These are phyloP conservation scores for Xylaria sp. DNA, from an alignment of 2,329 filamentous ascomycete species.

Conservation along the genomic window DNA sequence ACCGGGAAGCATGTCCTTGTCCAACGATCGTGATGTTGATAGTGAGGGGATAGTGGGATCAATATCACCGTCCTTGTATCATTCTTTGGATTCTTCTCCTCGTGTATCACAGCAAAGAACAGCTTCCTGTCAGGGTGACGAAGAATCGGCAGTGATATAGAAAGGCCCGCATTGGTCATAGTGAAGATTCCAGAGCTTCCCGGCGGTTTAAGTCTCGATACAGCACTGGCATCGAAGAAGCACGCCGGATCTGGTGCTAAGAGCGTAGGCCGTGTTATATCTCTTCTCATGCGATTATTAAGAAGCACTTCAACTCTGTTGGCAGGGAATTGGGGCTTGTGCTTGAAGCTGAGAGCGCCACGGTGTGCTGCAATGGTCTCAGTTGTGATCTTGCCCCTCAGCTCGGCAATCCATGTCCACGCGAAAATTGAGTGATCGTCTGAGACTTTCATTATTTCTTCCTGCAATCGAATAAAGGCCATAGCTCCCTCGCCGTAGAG, in stretches of 20 bases:
- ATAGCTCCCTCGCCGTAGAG: slow-evolving; percentile 26
- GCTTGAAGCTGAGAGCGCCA: background rate
- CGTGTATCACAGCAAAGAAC: slow-evolving; percentile 20
- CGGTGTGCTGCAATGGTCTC: background rate
- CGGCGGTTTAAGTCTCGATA: slow-evolving; percentile 14
- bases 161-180: slow-evolving; percentile 24
- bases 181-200: slow-evolving; percentile 21
- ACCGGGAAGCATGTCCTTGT: slow-evolving; percentile 19
- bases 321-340: slow-evolving; percentile 15
- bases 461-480: slow-evolving; percentile 29
- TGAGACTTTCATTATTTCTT: slow-evolving; percentile 28
- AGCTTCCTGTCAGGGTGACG: slow-evolving; percentile 5
- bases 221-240: slow-evolving; percentile 19
- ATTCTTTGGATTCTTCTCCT: slow-evolving; percentile 1
- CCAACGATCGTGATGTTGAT: slow-evolving; percentile 18
- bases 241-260: slow-evolving; percentile 23
- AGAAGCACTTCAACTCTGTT: slow-evolving; percentile 8
- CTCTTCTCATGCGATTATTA: slow-evolving; percentile 6
- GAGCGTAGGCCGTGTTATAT: slow-evolving; percentile 14
- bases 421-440: slow-evolving; percentile 28
- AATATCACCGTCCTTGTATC: slow-evolving; percentile 12
- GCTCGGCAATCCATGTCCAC: slow-evolving; percentile 24
- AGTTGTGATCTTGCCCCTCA: background rate
- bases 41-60: slow-evolving; percentile 20
- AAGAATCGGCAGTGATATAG: slow-evolving; percentile 22